Evolutionary conservation across 2,329 filamentous ascomycete genomes (phyloP).

Genomic region (Ophiocordyceps australis): DNA sequence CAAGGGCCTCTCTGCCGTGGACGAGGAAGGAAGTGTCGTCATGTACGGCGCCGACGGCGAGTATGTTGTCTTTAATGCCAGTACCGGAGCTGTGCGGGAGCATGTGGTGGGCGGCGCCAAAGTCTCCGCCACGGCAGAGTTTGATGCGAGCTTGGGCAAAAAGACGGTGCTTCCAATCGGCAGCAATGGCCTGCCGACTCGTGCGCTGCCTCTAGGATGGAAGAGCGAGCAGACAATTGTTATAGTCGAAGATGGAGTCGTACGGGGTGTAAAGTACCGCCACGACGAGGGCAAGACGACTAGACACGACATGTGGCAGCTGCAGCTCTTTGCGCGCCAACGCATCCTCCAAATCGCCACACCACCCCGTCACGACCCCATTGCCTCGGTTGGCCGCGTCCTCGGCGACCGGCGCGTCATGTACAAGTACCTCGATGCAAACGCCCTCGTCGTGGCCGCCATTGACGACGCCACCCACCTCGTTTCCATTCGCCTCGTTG

Average conservation of each 20-base stretch:
- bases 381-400: conserved; percentile 89
- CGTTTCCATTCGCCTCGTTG: conserved; percentile 62
- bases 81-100: conserved; percentile 33
- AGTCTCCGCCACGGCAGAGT: conserved; percentile 24
- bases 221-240: conserved; percentile 36
- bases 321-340: conserved; percentile 47
- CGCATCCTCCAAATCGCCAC: conserved; percentile 50
- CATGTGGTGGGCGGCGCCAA: conserved; percentile 16
- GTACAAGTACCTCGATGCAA: conserved; percentile 94
- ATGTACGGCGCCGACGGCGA: conserved; percentile 44
- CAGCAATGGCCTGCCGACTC: conserved; percentile 24
- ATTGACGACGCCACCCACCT: conserved; percentile 37
- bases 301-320: conserved; percentile 49
- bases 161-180: conserved; percentile 36
- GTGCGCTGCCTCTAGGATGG: conserved; percentile 23
- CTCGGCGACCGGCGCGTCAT: conserved; percentile 81
- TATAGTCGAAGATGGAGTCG: conserved; percentile 24
- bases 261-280: conserved; percentile 37
- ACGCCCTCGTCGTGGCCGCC: conserved; percentile 60
- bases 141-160: conserved; percentile 32
- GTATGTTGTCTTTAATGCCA: conserved; percentile 34
- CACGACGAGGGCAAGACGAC: conserved; percentile 19
- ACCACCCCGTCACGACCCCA: conserved; percentile 59
- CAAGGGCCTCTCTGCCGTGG: conserved; percentile 46
- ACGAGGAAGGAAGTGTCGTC: conserved; percentile 34